Base-by-base conservation (phyloP, 2,329 filamentous ascomycete species). In the Xylaria digitata region DNA sequence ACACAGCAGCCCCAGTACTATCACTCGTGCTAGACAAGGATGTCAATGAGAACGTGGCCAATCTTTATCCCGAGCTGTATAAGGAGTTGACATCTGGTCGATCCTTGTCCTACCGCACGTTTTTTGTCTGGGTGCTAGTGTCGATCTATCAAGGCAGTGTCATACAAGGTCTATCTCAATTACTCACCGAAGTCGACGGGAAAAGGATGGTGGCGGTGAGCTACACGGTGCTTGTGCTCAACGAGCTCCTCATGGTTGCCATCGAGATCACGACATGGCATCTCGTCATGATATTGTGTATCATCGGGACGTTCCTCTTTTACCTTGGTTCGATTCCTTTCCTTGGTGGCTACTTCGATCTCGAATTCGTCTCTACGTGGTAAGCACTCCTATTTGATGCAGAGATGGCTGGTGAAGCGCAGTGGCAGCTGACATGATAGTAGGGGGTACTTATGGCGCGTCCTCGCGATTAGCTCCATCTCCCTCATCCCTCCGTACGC, bases 191-290 rank as follows among this genome's bases (percentile, higher is more conserved):
- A 68, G 89, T 92, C 2, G 89, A 93, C 71, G 86, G 89, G 0
- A 83, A 86, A 13, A 84, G 83, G 66, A 97, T 99, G 90, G 92
- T 98, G 61, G 89, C 92, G 26, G 92, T 99, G 52, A 94, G 90
- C 65, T 99, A 97, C 77, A 96, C 95, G 0, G 93, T 94, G 0
- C 87, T 99, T 2, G 89, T 99, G 5, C 83, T 98, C 68, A 99
- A 98, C 78, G 96, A 99, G 78, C 86, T 99, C 66, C 87, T 96
- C 73, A 99, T 99, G 96, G 96, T 98, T 2, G 95, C 94, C 3
- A 93, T 97, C 66, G 92, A 97, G 77, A 92, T 99, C 73, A 97
- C 93, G 3, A 99, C 96, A 0, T 99, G 96, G 96, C 96, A 98
- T 79, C 91, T 91, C 45, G 85, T 95, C 69, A 98, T 98, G 94